Base-by-base conservation (phyloP, 108 stramenopile genomes). In the Ochromonas danica region DNA sequence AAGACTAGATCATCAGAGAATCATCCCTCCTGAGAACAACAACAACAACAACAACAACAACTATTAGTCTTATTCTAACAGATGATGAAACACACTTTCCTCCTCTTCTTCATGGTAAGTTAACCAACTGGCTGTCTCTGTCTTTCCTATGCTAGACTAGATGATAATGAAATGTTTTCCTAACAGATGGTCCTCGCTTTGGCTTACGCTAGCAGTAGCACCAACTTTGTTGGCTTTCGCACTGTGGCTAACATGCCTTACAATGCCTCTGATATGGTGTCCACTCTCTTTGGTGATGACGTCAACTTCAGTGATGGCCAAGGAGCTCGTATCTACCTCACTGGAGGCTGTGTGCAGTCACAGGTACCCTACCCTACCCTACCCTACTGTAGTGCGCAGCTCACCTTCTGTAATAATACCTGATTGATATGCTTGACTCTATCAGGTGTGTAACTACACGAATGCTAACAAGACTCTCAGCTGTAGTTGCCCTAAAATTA, bases 281-380 rank as follows among this genome's bases (percentile, higher is more conserved):
- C 63, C 25, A 25, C 25, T 22, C 3, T 25, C 31, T 28, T 67
- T 67, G 14, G 14, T 10, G 63, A 67, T 3, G 6, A 28, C 25
- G 6, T 35, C 25, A n/a, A n/a, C n/a, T 67, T 67, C 25, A 33
- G 33, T 35, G 25, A 28, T 6, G 6, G 10, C 63, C 14, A 67
- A 6, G 63, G 63, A 14, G 14, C 63, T 14, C 63, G 63, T 67
- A 67, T 67, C 31, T 67, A 67, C 25, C 35, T 67, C 3, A 67
- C 35, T 28, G 63, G 63, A 14, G 63, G 63, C 3, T 67, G 63
- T 67, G 31, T 67, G 30, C 10, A 28, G 6, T 3, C 3, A 14
- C 63, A 67, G 63, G 10, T n/a, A n/a, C n/a, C n/a, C n/a, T n/a
- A n/a, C n/a, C n/a, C n/a, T n/a, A n/a, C n/a, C n/a, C n/a, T n/a